These are phyloP conservation scores for Hygrophoropsis aurantiaca DNA, from an alignment of 768 basidiomycete genomes.

Conservation along the genomic window DNA sequence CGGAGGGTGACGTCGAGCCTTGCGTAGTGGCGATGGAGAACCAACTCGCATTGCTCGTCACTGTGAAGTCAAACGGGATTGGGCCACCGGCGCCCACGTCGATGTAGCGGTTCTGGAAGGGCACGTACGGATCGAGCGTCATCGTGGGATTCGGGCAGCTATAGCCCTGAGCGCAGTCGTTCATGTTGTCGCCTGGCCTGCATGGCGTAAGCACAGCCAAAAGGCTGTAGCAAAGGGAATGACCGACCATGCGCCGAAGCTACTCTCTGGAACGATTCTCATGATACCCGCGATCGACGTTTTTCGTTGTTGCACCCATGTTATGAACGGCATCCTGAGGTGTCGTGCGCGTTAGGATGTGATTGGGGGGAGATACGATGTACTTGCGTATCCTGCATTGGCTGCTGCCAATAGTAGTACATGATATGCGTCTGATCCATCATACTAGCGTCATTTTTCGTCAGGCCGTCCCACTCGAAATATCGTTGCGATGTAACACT, in stretches of 20 bases:
- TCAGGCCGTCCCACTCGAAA: no score
- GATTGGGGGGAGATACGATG: no score
- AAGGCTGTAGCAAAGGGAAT: neutral
- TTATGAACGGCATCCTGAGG: no score
- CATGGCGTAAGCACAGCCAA: no score
- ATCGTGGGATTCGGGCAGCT: conserved; percentile 50
- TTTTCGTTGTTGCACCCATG: no score
- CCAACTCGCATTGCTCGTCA: conserved; percentile 55
- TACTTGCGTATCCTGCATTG: conserved; percentile 58
- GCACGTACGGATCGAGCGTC: conserved; percentile 56
- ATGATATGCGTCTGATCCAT: conserved; percentile 70
- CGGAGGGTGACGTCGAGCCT: conserved; percentile 40
- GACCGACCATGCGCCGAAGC: conserved; percentile 58
- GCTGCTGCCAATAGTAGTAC: conserved; percentile 76
- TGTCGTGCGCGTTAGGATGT: no score
- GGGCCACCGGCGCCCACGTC: conserved; percentile 66
- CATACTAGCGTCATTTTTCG: conserved; percentile 47
- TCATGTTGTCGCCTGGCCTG: conserved; percentile 70
- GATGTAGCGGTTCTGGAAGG: conserved; percentile 54
- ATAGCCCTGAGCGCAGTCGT: conserved; percentile 51
- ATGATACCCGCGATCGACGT: conserved; percentile 40
- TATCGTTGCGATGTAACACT: no score
- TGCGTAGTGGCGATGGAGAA: no score
- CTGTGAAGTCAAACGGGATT: conserved; percentile 53
- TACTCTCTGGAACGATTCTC: conserved; percentile 63